Evolutionary conservation across 495 filamentous ascomycete species (phyloP).

Genomic region (Neurospora tetrasperma): DNA sequence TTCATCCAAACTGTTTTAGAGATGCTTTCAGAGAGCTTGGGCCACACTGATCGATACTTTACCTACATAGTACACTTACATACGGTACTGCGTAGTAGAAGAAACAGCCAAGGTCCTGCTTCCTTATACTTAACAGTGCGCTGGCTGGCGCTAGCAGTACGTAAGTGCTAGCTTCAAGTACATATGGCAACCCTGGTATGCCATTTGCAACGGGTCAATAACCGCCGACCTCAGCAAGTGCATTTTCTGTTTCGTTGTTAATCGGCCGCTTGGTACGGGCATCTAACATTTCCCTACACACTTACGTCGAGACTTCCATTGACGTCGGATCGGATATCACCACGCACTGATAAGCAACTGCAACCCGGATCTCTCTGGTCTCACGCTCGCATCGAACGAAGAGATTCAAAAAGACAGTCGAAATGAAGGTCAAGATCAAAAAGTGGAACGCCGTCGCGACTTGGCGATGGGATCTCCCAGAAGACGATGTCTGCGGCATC

Average conservation of each 20-base stretch:
- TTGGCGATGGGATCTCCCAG: constrained; percentile 96
- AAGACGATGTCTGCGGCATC: constrained; percentile 97
- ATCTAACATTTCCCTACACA: neutral
- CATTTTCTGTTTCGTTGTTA: neutral
- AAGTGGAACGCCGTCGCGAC: constrained; percentile 89
- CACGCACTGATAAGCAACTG: neutral
- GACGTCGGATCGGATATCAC: neutral
- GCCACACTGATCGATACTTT: neutral
- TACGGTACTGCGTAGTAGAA: too few relatives aligned
- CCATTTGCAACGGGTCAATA: neutral
- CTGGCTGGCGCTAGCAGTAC: neutral
- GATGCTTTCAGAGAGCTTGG: neutral
- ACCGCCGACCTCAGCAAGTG: neutral
- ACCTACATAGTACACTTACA: too few relatives aligned
- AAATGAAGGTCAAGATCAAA: constrained; percentile 90
- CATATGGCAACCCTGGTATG: neutral
- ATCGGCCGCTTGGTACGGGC: neutral
- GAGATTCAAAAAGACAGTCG: neutral
- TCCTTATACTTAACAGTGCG: neutral
- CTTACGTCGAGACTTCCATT: neutral
- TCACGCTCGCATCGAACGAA: neutral
- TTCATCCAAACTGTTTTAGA: neutral
- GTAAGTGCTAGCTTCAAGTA: neutral
- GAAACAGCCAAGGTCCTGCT: too few relatives aligned
- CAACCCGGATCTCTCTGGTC: neutral